These are phyloP conservation scores for Aquilaria yunnanensis DNA, from an alignment of 345 rosid genomes.

Conservation along the genomic window DNA sequence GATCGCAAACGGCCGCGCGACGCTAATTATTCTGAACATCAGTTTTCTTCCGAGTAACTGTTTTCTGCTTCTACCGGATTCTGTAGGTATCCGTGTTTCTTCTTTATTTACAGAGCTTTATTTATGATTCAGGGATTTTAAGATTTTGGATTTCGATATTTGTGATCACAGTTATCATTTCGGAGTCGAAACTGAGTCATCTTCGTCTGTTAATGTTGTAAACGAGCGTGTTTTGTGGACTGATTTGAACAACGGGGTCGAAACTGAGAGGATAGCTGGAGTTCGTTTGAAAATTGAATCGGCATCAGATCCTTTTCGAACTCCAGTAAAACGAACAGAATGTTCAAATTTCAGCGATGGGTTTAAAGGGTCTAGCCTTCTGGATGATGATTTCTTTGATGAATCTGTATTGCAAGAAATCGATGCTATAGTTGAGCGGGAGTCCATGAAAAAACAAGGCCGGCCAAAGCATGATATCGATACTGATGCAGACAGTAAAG, in stretches of 20 bases:
- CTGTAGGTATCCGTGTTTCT: too few species aligned
- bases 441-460: slow-evolving; percentile 22
- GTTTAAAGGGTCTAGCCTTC: slow-evolving; percentile 34
- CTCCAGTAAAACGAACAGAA: slow-evolving; percentile 33
- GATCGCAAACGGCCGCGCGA: slow-evolving; percentile 54
- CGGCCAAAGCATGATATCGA: slow-evolving; percentile 25
- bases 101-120: too few species aligned
- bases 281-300: slow-evolving; percentile 8
- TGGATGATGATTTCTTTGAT: slow-evolving; percentile 64
- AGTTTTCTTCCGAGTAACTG: too few species aligned
- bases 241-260: slow-evolving; percentile 3
- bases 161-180: too few species aligned
- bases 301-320: slow-evolving; percentile 28
- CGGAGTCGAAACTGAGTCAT: too few species aligned
- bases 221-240: too few species aligned
- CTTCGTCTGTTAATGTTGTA: too few species aligned
- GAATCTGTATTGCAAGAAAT: slow-evolving; percentile 65
- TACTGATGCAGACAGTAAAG: slow-evolving; percentile 11
- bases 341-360: slow-evolving; percentile 23
- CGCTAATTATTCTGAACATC: too few species aligned
- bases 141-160: too few species aligned
- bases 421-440: slow-evolving; percentile 51
- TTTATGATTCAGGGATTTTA: too few species aligned
- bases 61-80: too few species aligned
- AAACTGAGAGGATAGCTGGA: slow-evolving; percentile 11